Conservation (phyloP, 768 basidiomycete genomes). For the Gymnopilus junonius region DNA sequence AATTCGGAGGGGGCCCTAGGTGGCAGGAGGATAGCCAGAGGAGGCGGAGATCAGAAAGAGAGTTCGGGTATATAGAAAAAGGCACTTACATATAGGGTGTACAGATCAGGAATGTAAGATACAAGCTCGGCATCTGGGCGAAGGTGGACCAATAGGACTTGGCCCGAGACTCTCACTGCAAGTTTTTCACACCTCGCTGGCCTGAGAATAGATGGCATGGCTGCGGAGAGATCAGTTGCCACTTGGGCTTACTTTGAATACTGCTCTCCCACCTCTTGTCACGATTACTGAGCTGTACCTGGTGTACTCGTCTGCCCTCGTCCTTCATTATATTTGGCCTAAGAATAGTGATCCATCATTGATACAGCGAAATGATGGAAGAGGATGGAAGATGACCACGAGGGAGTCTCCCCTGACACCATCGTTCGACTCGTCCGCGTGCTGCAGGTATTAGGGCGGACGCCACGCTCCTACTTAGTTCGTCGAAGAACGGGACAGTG, state of each 20-base stretch:
- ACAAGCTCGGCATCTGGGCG: conserved; percentile 21
- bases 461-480: background rate
- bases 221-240: conserved; percentile 25
- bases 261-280: conserved; percentile 23
- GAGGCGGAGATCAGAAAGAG: conserved; percentile 32
- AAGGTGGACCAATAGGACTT: conserved; percentile 26
- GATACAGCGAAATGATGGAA: conserved; percentile 11
- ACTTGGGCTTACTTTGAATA: conserved; percentile 11
- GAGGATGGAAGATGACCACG: conserved; percentile 22
- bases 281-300: background rate
- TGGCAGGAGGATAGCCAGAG: conserved; percentile 33
- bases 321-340: conserved; percentile 12
- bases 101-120: conserved; percentile 29
- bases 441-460: conserved; percentile 15
- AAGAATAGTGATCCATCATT: conserved; percentile 17
- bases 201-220: conserved; percentile 23
- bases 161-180: conserved; percentile 19
- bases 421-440: background rate
- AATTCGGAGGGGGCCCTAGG: conserved; percentile 35
- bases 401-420: conserved; percentile 12
- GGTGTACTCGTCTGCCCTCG: conserved; percentile 2
- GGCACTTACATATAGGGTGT: conserved; percentile 32
- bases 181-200: conserved; percentile 20
- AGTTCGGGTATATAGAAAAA: conserved; percentile 23
- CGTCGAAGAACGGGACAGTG: background rate